Conservation (phyloP, 1,284 basidiomycete species). For the Ganoderma sinense region DNA sequence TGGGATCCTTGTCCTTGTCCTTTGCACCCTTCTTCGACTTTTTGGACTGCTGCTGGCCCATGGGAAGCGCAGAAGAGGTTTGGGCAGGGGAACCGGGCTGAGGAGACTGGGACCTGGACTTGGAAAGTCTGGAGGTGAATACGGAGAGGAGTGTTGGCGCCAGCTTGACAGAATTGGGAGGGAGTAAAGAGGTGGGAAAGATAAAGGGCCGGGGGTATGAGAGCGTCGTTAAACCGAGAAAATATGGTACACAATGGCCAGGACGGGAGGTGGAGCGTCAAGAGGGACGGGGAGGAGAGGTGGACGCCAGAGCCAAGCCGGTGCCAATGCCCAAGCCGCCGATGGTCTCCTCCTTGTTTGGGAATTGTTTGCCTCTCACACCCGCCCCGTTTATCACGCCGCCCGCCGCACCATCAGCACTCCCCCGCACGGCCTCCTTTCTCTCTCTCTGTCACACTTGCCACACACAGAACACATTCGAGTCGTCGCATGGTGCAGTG, state of each 20-base stretch:
- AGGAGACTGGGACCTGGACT: slow-evolving; percentile 74
- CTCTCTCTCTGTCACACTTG: slow-evolving; percentile 13
- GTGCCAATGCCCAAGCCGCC: slow-evolving; percentile 10
- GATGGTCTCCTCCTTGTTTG: slow-evolving; percentile 32
- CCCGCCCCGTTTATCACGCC: slow-evolving; percentile 18
- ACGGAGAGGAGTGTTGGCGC: slow-evolving; percentile 82
- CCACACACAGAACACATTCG: slow-evolving; percentile 19
- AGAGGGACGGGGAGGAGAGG: slow-evolving; percentile 20
- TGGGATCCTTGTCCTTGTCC: slow-evolving; percentile 67
- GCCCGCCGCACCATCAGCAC: slow-evolving; percentile 7
- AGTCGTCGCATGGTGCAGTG: slow-evolving; percentile 36
- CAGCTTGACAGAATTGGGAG: slow-evolving; percentile 58
- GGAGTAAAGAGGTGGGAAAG: slow-evolving; percentile 26
- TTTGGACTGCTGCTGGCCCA: slow-evolving; percentile 85
- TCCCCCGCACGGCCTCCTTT: background rate
- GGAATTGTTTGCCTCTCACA: slow-evolving; percentile 31
- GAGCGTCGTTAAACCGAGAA: slow-evolving; percentile 30
- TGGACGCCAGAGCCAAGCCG: slow-evolving; percentile 26
- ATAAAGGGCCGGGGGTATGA: slow-evolving; percentile 20
- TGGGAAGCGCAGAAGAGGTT: slow-evolving; percentile 51
- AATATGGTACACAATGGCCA: slow-evolving; percentile 29
- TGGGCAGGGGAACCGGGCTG: slow-evolving; percentile 52
- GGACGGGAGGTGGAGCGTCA: slow-evolving; percentile 14
- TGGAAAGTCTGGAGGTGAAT: slow-evolving; percentile 72
- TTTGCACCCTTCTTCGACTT: slow-evolving; percentile 73